phyloP scores from a whole-genome alignment of 2,329 filamentous ascomycete species.

The Penicillium italicum region DNA sequence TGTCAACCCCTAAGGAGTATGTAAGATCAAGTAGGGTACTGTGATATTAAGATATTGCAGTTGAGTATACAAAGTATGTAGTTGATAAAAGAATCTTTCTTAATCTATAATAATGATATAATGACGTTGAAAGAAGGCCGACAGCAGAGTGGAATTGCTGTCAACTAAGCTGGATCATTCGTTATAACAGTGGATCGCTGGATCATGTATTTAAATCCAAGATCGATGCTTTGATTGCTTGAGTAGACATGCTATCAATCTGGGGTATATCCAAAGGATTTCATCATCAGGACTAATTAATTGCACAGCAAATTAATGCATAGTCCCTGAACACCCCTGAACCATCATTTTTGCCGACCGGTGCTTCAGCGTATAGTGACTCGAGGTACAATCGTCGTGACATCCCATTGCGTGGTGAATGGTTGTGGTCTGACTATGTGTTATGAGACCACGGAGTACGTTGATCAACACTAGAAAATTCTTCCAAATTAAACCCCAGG shows the following conservation, averaged over 20 bases:
- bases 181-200: neutral
- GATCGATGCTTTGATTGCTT: neutral
- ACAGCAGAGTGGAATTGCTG: conserved; percentile 11
- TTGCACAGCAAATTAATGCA: neutral
- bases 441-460: too few relatives aligned
- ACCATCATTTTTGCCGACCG: neutral
- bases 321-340: neutral
- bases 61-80: too few relatives aligned
- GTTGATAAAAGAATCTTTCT: too few relatives aligned
- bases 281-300: neutral
- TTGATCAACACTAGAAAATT: neutral
- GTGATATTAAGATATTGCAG: too few relatives aligned
- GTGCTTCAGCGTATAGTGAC: neutral
- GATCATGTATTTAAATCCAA: neutral
- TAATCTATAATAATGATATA: too few relatives aligned
- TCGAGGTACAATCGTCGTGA: too few relatives aligned
- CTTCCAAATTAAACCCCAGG: neutral
- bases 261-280: neutral
- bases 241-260: neutral
- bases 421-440: neutral
- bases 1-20: too few relatives aligned
- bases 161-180: neutral
- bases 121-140: conserved; percentile 19
- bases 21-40: too few relatives aligned
- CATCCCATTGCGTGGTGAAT: too few relatives aligned